Percentiles rank a stretch among this genome's conserved stretches.
Evolutionary conservation across 257 asterid species (phyloP).

Genomic region (Primulina tabacum): DNA sequence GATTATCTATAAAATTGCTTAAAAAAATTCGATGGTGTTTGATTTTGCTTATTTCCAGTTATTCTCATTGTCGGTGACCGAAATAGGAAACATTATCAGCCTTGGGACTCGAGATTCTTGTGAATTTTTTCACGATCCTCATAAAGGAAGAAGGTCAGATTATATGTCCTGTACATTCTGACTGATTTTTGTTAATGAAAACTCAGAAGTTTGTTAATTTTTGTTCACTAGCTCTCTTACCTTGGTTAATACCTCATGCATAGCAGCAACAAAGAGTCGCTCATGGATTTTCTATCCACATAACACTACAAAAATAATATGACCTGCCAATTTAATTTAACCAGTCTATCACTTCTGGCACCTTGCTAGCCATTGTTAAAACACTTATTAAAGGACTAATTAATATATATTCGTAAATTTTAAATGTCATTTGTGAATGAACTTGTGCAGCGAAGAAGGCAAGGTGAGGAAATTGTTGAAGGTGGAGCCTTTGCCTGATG

Average conservation of each 20-base stretch:
- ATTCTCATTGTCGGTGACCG: constrained; percentile 77
- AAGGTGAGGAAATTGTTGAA: constrained; percentile 88
- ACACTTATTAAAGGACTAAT: not conserved
- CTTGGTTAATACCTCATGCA: constrained; percentile 8
- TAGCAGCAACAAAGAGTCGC: not conserved
- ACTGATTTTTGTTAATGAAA: constrained; percentile 7
- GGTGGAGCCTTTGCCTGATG: constrained; percentile 98
- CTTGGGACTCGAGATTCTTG: constrained; percentile 86
- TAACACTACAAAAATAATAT: not conserved
- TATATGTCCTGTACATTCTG: constrained; percentile 16
- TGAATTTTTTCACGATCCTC: constrained; percentile 94
- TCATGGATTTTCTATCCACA: not conserved
- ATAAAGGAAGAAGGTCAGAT: constrained; percentile 74
- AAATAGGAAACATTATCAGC: constrained; percentile 74
- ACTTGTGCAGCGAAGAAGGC: constrained; percentile 82
- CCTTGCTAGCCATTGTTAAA: constrained; percentile 8
- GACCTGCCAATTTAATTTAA: not conserved
- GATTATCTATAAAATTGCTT: no score
- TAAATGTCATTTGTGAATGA: constrained; percentile 21
- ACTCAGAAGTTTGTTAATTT: constrained; percentile 14
- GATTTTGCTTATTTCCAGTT: constrained; percentile 49
- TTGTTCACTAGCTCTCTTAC: not conserved
- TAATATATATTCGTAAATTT: not conserved
- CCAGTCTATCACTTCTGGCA: not conserved
- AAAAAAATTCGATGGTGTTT: not conserved